Evolutionary conservation across 1,284 basidiomycete species (phyloP).

Genomic region (Phellopilus nigrolimitatus): DNA sequence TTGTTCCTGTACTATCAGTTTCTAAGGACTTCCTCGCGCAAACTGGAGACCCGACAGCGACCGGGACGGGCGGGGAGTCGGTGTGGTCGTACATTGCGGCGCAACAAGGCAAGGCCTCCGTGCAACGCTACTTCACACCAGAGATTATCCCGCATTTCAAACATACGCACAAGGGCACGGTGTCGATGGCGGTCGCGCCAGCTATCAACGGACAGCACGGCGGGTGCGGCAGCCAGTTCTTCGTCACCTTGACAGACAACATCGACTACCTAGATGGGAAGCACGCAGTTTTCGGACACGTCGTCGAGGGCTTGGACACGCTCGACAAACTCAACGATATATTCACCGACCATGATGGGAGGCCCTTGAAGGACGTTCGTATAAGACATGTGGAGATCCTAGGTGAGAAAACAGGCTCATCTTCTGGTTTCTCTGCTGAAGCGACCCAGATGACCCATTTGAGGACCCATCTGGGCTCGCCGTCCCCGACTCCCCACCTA

Average conservation of each 20-base stretch:
- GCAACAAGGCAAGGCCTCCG: conserved; percentile 34
- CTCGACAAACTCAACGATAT: conserved; percentile 92
- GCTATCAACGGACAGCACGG: conserved; percentile 60
- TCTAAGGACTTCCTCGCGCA: conserved; percentile 97
- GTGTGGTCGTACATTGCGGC: conserved; percentile 71
- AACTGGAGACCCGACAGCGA: conserved; percentile 91
- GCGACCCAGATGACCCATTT: conserved; percentile 82
- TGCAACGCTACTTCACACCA: conserved; percentile 77
- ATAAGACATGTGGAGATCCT: conserved; percentile 92
- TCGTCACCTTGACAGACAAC: conserved; percentile 86
- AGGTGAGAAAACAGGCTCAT: conserved; percentile 46
- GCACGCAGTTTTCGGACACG: conserved; percentile 92
- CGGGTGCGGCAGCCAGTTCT: conserved; percentile 94
- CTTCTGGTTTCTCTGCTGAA: neutral
- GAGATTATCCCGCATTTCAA: conserved; percentile 81
- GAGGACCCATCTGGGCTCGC: conserved; percentile 77
- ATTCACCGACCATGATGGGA: conserved; percentile 81
- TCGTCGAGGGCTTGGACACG: conserved; percentile 92
- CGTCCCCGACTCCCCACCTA: conserved; percentile 74
- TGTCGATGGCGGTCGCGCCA: conserved; percentile 93
- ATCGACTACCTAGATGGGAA: conserved; percentile 96
- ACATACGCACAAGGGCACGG: conserved; percentile 82
- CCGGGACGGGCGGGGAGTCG: conserved; percentile 89
- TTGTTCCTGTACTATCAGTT: conserved; percentile 46
- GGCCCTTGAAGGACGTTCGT: conserved; percentile 90